Base-by-base conservation (phyloP, 2,329 filamentous ascomycete genomes). In the Pseudocercospora ulei region DNA sequence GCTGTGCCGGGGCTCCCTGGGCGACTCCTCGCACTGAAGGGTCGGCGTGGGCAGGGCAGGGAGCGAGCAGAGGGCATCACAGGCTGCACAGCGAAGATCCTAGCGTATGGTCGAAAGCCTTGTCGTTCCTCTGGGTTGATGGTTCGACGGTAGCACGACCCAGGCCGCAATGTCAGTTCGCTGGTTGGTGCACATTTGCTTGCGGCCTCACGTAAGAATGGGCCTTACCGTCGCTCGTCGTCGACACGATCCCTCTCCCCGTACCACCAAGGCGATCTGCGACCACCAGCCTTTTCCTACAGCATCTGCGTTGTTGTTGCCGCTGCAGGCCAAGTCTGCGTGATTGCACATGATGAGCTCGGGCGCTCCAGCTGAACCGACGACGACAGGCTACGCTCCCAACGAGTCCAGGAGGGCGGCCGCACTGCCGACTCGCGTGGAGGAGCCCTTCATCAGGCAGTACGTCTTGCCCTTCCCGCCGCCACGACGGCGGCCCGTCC, bases 161-260 rank as follows among this genome's bases (percentile, higher is more conserved):
- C 46, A 50, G 47, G 47, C 35, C 38, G 41, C 41, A 45, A 47
- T 49, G 41, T 35, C 35, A 39, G 37, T 37, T 41, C 43, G 46
- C 43, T 50, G 48, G 46, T 50, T 50, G 48, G 46, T 46, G 41
- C 46, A n/a, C n/a, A 46, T 48, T 37, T 46, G 39, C 25, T 34
- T 39, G 43, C 48, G 46, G n/a, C 48, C 43, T 50, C 48, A 47
- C 48, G 43, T 50, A 50, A 48, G 43, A 50, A 45, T 39, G 38
- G 38, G 36, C 46, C 30, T 41, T 35, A 39, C 43, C 41, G 39
- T 50, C 46, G 41, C 43, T 48, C 41, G 36, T 43, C 38, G n/a
- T n/a, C n/a, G n/a, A n/a, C 39, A 48, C 48, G 45, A 48, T 45
- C 46, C 45, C 37, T 43, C 37, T 48, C n/a, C n/a, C n/a, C n/a